Base-by-base conservation (phyloP, 2,329 filamentous ascomycete species). In the Beauveria sp. region DNA sequence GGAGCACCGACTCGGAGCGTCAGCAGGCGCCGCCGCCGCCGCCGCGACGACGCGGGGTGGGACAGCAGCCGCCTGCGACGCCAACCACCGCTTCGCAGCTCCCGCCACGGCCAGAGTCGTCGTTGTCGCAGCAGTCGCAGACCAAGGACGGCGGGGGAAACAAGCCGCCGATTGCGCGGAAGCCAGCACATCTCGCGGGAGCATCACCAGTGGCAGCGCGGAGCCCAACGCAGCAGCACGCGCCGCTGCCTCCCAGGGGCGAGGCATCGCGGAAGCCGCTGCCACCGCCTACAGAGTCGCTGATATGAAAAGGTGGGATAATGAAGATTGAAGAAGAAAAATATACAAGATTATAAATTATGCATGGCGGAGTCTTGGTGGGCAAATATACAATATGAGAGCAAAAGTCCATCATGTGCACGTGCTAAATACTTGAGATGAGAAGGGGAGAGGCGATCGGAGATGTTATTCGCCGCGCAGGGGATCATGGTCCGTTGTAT, bases 101-200 rank as follows among this genome's bases (percentile, higher is more conserved):
- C 59, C 60, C 69, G 7, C 73, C 73, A 9, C 65, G 71, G 57
- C 67, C 69, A 38, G 66, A 69, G 28, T 66, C 70, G 16, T 81
- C 80, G 64, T 69, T 73, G 10, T 55, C 59, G 22, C 38, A 50
- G 24, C 52, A 52, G 52, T 61, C 52, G 12, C 42, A 47, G 16
- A 18, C 3, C 3, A 57, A 22, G 53, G 43, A 47, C 24, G 24
- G 53, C 42, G 42, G 73, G 81, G 26, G 43, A 12, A 46, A 18
- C 8, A 52, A 53, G n/a, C 84, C 82, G 5, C 81, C 81, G 1
- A 77, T 89, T 55, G 86, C 86, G 24, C 83, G 78, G 70, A 89
- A 89, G 67, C 86, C 86, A 1, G 77, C 81, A 2, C 82, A 85
- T 65, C 76, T 86, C 5, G 66, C 74, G 18, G 72, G 47, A 7